Evolutionary conservation across 2,329 filamentous ascomycete genomes (phyloP), one percentile per base, ranked within the genome.

Genomic region (Monosporascus ibericus): DNA sequence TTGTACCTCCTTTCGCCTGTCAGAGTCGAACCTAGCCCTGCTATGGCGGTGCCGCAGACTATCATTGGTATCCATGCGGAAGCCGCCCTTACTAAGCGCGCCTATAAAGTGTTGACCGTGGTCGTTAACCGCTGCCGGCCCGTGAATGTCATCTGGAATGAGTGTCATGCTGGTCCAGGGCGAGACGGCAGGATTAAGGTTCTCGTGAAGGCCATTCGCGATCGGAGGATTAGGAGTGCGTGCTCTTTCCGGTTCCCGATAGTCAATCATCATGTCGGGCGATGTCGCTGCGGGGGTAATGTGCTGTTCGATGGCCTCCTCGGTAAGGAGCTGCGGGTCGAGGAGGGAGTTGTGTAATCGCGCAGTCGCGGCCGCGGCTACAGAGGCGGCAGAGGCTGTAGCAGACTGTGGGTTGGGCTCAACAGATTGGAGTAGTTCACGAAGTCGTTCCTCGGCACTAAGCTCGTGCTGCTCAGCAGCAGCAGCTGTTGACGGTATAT

Each of bases 1-100:
- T 58, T 85, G 81, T 2, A 87, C 83, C 61, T 86, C 80, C 62
- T 81, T 84, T 22, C 84, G 74, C n/a, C 84, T 74, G 1, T 70
- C 71, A 5, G 79, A 72, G 20, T 77, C 79, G 58, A 86, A 86
- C 8, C 79, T 73, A 4, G 80, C 79, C 9, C 82, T 76, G 7
- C 76, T 75, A 59, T 84, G 76, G 17, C 76, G 76, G 2, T 75
- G 71, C 50, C 74, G 74, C 11, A 64, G 65, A 22, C 56, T 59
- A 48, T 74, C 71, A 27, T 68, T 69, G 3, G 72, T 75, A 52
- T 81, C 76, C 71, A 84, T 76, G 20, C 79, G 75, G 49, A 80
- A 75, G 18, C 79, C 80, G 20, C 79, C 79, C 65, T 68, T 70
- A 42, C 62, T 70, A 22, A 69, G 59, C 22, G 63, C 63, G 27